Conservation (phyloP, 441 rosid genomes). For the Populus hybrid region DNA sequence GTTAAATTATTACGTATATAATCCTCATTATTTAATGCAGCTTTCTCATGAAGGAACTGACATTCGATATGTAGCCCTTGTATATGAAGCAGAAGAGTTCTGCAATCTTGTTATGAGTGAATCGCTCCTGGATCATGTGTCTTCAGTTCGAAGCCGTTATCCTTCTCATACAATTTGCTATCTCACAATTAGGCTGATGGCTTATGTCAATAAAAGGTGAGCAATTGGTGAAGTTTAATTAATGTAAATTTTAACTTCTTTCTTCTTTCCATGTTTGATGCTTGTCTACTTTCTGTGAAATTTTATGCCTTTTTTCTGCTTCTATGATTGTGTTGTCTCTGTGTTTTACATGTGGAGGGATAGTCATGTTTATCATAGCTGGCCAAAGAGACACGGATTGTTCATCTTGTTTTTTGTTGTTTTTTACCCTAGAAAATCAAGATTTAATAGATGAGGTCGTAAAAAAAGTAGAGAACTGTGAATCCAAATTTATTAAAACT, state of each 20-base stretch:
- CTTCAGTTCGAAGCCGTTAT: slow-evolving; percentile 55
- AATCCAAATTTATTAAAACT: too few species aligned
- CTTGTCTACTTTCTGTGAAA: background rate
- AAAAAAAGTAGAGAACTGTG: too few species aligned
- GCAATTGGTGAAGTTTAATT: slow-evolving; percentile 3
- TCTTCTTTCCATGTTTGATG: background rate
- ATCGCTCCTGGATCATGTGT: slow-evolving; percentile 56
- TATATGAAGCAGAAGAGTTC: slow-evolving; percentile 86
- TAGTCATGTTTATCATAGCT: background rate
- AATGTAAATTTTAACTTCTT: slow-evolving; percentile 1
- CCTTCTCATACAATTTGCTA: slow-evolving; percentile 83
- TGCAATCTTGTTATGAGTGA: slow-evolving; percentile 65
- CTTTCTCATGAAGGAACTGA: slow-evolving; percentile 44
- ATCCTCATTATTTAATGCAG: slow-evolving; percentile 34
- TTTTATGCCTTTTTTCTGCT: background rate
- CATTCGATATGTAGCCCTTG: slow-evolving; percentile 60
- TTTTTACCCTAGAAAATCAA: too few species aligned
- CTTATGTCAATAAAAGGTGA: slow-evolving; percentile 78
- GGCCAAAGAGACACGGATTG: background rate
- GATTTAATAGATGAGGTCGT: too few species aligned
- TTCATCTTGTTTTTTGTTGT: background rate
- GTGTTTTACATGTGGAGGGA: background rate
- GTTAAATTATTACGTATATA: background rate
- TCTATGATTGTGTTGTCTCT: background rate
- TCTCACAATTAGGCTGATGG: slow-evolving; percentile 80